These are phyloP conservation scores for Fusarium sp. DNA, from an alignment of 2,329 filamentous ascomycete species.

Conservation along the genomic window DNA sequence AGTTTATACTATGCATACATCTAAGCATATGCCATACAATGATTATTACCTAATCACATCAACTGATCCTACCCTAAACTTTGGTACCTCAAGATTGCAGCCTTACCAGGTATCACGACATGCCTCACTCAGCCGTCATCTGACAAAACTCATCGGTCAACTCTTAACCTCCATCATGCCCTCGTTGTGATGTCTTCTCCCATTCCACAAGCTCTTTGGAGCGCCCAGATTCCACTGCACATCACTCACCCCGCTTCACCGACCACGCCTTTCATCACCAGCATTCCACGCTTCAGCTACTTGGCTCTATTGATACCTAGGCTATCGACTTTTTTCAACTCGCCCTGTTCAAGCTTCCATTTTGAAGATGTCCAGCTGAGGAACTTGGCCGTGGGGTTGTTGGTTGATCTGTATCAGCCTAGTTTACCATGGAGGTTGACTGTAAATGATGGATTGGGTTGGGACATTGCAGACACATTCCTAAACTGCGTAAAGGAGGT, in stretches of 20 bases:
- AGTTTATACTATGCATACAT: not conserved
- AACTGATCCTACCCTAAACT: constrained; percentile 11
- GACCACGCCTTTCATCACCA: constrained; percentile 62
- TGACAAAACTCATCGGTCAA: not conserved
- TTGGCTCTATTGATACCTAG: constrained; percentile 67
- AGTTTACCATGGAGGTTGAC: constrained; percentile 65
- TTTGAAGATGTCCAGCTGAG: constrained; percentile 65
- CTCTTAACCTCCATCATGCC: constrained; percentile 27
- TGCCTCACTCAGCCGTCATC: constrained; percentile 6
- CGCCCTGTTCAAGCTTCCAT: constrained; percentile 68
- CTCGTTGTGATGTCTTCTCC: constrained; percentile 42
- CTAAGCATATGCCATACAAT: not conserved
- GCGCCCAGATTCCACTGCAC: constrained; percentile 63
- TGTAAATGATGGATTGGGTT: constrained; percentile 65
- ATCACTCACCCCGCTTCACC: constrained; percentile 63
- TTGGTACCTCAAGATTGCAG: not conserved
- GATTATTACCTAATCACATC: constrained; percentile 25
- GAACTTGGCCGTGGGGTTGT: constrained; percentile 64
- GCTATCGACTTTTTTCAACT: constrained; percentile 63
- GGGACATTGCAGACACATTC: constrained; percentile 72
- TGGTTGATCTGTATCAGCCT: constrained; percentile 68
- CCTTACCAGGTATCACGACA: constrained; percentile 3
- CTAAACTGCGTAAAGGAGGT: constrained; percentile 73
- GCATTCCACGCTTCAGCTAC: constrained; percentile 69
- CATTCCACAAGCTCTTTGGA: constrained; percentile 64